A percentile compares a stretch with the other conserved stretches of the same genome.
phyloP scores from a whole-genome alignment of 2,329 filamentous ascomycete species.

The Paecilomyces formosus region DNA sequence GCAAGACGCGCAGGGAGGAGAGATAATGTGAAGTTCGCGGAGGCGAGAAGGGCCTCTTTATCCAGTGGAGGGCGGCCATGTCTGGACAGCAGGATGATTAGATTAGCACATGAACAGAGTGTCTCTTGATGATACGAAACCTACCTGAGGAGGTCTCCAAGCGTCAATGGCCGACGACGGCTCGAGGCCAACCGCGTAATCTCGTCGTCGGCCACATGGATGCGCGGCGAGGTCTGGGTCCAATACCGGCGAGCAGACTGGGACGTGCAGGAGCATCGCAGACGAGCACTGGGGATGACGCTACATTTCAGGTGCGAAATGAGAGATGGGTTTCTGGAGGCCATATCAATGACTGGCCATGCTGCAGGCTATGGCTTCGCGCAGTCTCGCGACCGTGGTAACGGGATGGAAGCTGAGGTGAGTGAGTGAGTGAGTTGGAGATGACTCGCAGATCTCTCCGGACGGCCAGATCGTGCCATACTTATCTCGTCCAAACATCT shows the following conservation, averaged over 20 bases:
- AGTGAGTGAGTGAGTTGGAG: not conserved
- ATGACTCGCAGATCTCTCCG: not conserved
- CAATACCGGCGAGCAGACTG: conserved; percentile 16
- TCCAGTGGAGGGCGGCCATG: conserved; percentile 80
- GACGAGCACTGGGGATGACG: not conserved
- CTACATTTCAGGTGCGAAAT: not conserved
- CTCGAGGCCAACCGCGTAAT: conserved; percentile 71
- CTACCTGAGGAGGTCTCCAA: conserved; percentile 84
- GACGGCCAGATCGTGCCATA: not conserved
- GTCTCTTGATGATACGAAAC: not conserved
- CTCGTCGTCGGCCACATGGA: conserved; percentile 62
- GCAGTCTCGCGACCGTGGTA: not conserved
- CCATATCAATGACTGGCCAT: not conserved
- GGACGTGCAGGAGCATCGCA: not conserved
- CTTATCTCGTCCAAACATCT: no score
- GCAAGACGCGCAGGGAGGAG: conserved; percentile 88
- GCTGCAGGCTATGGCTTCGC: not conserved
- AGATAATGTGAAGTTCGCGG: conserved; percentile 90
- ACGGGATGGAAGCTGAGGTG: not conserved
- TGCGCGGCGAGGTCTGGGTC: conserved; percentile 38
- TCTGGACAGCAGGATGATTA: conserved; percentile 30
- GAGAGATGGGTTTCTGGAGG: not conserved
- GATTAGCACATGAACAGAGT: not conserved
- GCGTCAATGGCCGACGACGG: conserved; percentile 71
- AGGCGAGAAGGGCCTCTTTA: conserved; percentile 70